Percentiles rank a stretch among this genome's conserved stretches.
phyloP scores from a whole-genome alignment of 2,329 filamentous ascomycete species.

The Ophiocordyceps unilateralis region DNA sequence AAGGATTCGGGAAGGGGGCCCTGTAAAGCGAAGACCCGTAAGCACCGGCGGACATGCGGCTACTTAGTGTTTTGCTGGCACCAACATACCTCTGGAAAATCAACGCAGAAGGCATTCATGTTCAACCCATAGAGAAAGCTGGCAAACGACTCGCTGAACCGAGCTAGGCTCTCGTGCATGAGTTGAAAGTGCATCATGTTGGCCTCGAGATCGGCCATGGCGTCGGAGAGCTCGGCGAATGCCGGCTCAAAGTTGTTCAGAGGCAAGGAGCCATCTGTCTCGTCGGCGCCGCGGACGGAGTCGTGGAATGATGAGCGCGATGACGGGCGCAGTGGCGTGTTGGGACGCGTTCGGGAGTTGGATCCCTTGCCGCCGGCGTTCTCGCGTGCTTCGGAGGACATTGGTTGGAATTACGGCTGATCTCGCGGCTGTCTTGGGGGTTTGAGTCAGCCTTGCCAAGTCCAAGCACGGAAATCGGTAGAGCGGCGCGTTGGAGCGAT shows the following conservation, averaged over 20 bases:
- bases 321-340: slow-evolving; percentile 77
- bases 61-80: not conserved
- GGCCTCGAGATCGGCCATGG: slow-evolving; percentile 86
- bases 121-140: slow-evolving; percentile 92
- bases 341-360: slow-evolving; percentile 55
- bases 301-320: slow-evolving; percentile 81
- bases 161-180: slow-evolving; percentile 84
- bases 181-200: slow-evolving; percentile 96
- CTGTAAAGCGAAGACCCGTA: slow-evolving; percentile 22
- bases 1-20: slow-evolving; percentile 76
- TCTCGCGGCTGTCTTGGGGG: not conserved
- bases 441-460: no score
- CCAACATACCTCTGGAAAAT: slow-evolving; percentile 71
- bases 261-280: slow-evolving; percentile 41
- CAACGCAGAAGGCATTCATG: slow-evolving; percentile 98
- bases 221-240: slow-evolving; percentile 85
- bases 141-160: slow-evolving; percentile 92
- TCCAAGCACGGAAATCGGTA: no score
- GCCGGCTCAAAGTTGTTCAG: slow-evolving; percentile 73
- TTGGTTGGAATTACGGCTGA: no score
- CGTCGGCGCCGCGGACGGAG: slow-evolving; percentile 39
- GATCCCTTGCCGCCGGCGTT: slow-evolving; percentile 26
- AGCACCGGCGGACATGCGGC: not conserved
- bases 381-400: no score
- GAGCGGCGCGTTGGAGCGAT: no score